These are phyloP conservation scores for Ascocoryne sarcoides DNA, from an alignment of 2,329 filamentous ascomycete genomes.

Conservation along the genomic window DNA sequence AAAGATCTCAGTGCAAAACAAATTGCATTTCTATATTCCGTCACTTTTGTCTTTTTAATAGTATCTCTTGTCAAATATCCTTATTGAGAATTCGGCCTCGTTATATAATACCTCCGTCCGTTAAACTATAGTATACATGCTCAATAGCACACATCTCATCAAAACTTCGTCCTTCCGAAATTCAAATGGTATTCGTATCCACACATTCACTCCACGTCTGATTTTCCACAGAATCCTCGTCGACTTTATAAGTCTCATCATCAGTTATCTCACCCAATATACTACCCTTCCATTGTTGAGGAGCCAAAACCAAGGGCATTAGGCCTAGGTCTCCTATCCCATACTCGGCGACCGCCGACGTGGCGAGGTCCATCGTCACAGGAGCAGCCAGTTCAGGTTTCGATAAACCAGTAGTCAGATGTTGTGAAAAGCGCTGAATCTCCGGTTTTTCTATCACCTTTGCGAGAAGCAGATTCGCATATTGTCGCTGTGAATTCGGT, in stretches of 20 bases:
- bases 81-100: too few relatives aligned
- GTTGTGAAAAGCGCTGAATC: slow-evolving; percentile 18
- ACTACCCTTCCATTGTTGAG: slow-evolving; percentile 16
- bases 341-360: not conserved
- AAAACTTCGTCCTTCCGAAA: too few relatives aligned
- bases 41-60: too few relatives aligned
- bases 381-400: not conserved
- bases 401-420: not conserved
- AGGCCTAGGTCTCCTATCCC: not conserved
- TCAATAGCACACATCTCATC: too few relatives aligned
- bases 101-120: too few relatives aligned
- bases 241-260: not conserved
- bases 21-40: too few relatives aligned
- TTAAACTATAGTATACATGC: too few relatives aligned
- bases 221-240: too few relatives aligned
- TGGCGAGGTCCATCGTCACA: not conserved
- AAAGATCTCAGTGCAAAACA: too few relatives aligned
- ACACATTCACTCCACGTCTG: too few relatives aligned
- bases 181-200: too few relatives aligned
- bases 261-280: slow-evolving; percentile 20
- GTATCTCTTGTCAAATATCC: too few relatives aligned
- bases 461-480: slow-evolving; percentile 35
- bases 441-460: slow-evolving; percentile 35
- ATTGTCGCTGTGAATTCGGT: slow-evolving; percentile 36
- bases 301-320: not conserved